Base-by-base conservation (phyloP, 2,329 filamentous ascomycete genomes). In the Penicillium sp. region DNA sequence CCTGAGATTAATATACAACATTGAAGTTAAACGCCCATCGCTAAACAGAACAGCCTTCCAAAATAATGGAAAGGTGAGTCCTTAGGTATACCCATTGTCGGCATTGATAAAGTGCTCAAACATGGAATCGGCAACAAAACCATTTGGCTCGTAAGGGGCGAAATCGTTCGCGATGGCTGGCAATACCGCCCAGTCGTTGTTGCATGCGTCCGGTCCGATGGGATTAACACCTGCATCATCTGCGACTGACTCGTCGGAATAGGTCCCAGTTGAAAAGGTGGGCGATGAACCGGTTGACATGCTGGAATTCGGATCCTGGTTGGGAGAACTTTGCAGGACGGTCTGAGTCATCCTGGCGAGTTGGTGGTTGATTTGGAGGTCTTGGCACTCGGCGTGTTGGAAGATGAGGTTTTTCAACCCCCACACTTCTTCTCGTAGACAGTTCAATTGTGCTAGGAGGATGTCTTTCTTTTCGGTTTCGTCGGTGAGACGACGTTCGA, bases 351-450 rank as follows among this genome's bases (percentile, higher is more conserved):
- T 66, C 7, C 15, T 58, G 4, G 59, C 57, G 6, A 67, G 57
- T 27, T 67, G 54, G 15, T 41, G 29, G 49, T 67, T 61, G 61
- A 67, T 65, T 21, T 57, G 55, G 3, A 54, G 57, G 31, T 66
- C 62, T 25, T 65, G 53, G 49, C 65, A 67, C 12, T 55, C 37
- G 21, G 58, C 64, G 29, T 67, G 65, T 17, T 62, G 58, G 37
- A 67, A 67, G 2, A 67, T 60, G 37, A 45, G 48, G 42, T 66
- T 67, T 40, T 67, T 67, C 5, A 67, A 52, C 5, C 49, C 48
- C 65, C 65, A 67, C 19, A 66, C 38, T 45, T 67, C 57, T 43
- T 67, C 64, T 21, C 56, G 57, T 9, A 67, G 56, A 6, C 25
- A 31, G n/a, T 57, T 52, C 12, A 67, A 42, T 23, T 63, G 54